Base-by-base conservation (phyloP, 169 alveolate species). In the Plasmodium yoelii region DNA sequence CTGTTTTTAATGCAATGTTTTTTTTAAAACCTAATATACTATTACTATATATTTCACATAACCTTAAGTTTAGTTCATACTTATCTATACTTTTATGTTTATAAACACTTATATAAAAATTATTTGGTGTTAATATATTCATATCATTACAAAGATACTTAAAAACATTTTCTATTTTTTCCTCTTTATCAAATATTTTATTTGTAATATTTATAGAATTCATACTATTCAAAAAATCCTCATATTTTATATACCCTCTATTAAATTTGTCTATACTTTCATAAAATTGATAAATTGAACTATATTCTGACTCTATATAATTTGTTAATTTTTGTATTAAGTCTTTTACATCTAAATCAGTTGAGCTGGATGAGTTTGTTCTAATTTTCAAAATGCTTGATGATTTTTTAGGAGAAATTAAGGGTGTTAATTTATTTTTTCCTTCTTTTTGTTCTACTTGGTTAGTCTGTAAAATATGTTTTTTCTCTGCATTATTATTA, bases 251-350 rank as follows among this genome's bases (percentile, higher is more conserved):
- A 49, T 86, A 86, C 15, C 91, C 91, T 49, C 39, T 86, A 44
- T 86, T 86, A 53, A 86, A 86, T 63, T 86, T 86, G 49, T 86
- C 91, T 63, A 86, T 70, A 42, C 87, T 46, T 86, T 86, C 87
- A 42, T 86, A 86, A 86, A 86, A 86, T 26, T 86, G 91, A 70
- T 46, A 57, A 59, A 86, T 70, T 18, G 91, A 86, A 55, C 60
- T 63, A 13, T 63, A 86, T 47, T 86, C 91, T 26, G 87, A 70
- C 39, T 18, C 19, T n/a, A 86, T 86, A 44, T 69, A 47, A 61
- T 22, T 57, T 5, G 60, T 46, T 47, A 86, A 63, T 51, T 59
- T 70, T 39, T 86, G 42, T 53, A 86, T 15, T 61, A 86, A 26
- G 26, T 68, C 59, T 24, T 60, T 65, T 22, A 70, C 42, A 70